Conservation (phyloP, 192 early-diverging fungal genomes). For the Backusella liffmaniae region DNA sequence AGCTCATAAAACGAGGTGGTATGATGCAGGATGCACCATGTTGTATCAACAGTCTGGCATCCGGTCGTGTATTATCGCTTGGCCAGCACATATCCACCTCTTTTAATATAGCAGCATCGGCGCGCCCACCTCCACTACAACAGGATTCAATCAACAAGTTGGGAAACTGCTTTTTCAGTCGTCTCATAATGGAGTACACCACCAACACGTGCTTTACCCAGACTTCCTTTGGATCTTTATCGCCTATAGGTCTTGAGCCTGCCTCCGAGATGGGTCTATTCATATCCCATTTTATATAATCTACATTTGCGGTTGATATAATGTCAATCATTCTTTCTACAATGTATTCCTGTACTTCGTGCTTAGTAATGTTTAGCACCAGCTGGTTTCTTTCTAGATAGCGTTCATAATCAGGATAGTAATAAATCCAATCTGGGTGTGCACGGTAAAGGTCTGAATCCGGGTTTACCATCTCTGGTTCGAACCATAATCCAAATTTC, state of each 20-base stretch:
- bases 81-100: slow-evolving; percentile 12
- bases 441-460: slow-evolving; percentile 24
- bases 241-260: background rate
- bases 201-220: slow-evolving; percentile 18
- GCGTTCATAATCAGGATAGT: slow-evolving; percentile 12
- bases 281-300: slow-evolving; percentile 36
- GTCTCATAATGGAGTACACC: slow-evolving; percentile 5
- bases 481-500: slow-evolving; percentile 30
- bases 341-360: slow-evolving; percentile 22
- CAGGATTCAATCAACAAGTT: slow-evolving; percentile 21
- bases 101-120: slow-evolving; percentile 1
- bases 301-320: slow-evolving; percentile 4
- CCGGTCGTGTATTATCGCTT: slow-evolving; percentile 23
- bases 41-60: slow-evolving; percentile 25
- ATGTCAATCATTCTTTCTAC: background rate
- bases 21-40: slow-evolving; percentile 19
- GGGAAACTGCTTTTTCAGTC: slow-evolving; percentile 8
- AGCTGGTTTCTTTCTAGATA: slow-evolving; percentile 15
- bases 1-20: slow-evolving; percentile 11
- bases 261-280: slow-evolving; percentile 24
- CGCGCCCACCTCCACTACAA: slow-evolving; percentile 25
- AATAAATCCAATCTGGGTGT: slow-evolving; percentile 29
- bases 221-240: slow-evolving; percentile 7
- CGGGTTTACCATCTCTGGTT: slow-evolving; percentile 29
- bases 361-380: slow-evolving; percentile 14